Base-by-base conservation (phyloP, 805 yeast species). In the Candida berthetii region DNA sequence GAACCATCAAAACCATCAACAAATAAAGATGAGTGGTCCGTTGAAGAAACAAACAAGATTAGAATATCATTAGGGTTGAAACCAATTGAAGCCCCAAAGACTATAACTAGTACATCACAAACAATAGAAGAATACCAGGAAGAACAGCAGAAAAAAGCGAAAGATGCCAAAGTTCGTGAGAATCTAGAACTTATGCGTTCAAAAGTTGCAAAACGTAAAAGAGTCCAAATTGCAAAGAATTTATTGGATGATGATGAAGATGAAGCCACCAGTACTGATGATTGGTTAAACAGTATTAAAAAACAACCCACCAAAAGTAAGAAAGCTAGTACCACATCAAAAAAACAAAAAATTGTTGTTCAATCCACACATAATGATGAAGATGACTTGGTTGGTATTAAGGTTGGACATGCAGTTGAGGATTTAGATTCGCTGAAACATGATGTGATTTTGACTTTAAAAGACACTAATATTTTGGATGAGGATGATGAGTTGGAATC, bases 1-100 rank as follows among this genome's bases (percentile, higher is more conserved):
- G n/a, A n/a, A n/a, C n/a, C n/a, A 32, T 5, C 11, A 16, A 16
- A 32, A 35, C 14, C 9, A 24, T 8, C 27, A 20, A 10, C 11
- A 6, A 17, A 14, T 2, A 13, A 7, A 11, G 25, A 33, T 17
- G 35, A 17, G 0, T 48, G 54, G 0, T 54, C 74, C 0, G 38
- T 80, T 1, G 79, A 72, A 43, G 84, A 80, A 44, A 80, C 85
- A 0, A 80, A 80, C 51, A 63, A 59, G 48, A 61, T 78, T 7
- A 60, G 87, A 31, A n/a, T 43, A 6, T 54, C 58, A 2, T 39
- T 55, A 1, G 60, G 60, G 2, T 22, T 54, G 22, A 48, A 46
- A 28, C 57, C 58, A 11, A 50, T 54, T 11, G 38, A 15, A 4
- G 44, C 17, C 2, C 8, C 29, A 7, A n/a, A 25, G 24, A 5